Evolutionary conservation across 257 asterid genomes (phyloP), one percentile per base, ranked within the genome.

Genomic region (Solanum lignicaule): DNA sequence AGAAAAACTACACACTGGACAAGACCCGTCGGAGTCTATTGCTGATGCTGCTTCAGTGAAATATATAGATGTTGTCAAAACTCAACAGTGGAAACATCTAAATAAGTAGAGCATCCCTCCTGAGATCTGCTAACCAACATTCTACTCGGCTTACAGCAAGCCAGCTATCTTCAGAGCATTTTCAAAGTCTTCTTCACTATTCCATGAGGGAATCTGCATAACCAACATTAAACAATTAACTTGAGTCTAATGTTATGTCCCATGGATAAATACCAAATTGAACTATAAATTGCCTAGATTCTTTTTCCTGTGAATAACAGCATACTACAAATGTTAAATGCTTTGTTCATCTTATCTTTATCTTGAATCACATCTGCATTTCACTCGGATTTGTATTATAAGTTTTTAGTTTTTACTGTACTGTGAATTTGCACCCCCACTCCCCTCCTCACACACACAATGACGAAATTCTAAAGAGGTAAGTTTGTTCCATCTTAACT

Each of bases 111-210:
- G 60, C 60, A 48, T 48, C 16, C 58, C 60, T 72, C 85, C 52
- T n/a, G 55, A 13, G 66, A 11, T 16, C 39, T 29, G 84, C 68
- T 18, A 46, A 43, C 62, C 33, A 86, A 86, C 69, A 39, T 43
- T 86, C n/a, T 38, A 29, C 76, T 29, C 68, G 9, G 41, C 48
- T 88, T 91, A 95, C 38, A 91, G 15, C 85, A 95, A 88, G 21
- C 97, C 98, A 20, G 98, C 98, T 48, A 73, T 90, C 86, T 91
- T 84, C 25, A 95, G 91, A n/a, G 98, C 97, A 69, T 41, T 91
- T 89, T 86, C 89, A 33, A 94, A 95, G 18, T 91, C 94, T 36
- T 90, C 78, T 12, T 91, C 94, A 13, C 89, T 90, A 66, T 83
- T 75, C 94, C 94, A 93, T 9, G 94, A 93, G 73, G 87, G 48